phyloP scores from a whole-genome alignment of 352 stramenopile genomes.

The Thalassiosira livingstoniorum region DNA sequence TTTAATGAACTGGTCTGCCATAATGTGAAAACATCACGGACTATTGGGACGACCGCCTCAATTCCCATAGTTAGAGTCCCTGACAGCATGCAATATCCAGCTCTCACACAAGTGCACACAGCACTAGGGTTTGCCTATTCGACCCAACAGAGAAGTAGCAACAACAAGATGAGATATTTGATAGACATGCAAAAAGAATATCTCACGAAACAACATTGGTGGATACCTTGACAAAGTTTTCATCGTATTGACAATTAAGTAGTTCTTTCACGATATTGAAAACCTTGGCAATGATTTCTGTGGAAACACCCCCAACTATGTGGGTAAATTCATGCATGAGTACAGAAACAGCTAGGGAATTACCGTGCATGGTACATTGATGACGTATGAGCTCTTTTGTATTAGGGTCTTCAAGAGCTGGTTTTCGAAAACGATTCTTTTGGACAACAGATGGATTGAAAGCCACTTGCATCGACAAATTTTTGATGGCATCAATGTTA shows the following conservation, averaged over 20 bases:
- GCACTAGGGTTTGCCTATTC: constrained; percentile 68
- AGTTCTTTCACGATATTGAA: constrained; percentile 77
- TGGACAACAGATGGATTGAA: constrained; percentile 32
- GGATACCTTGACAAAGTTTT: constrained; percentile 68
- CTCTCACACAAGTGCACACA: constrained; percentile 77
- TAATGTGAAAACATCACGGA: constrained; percentile 69
- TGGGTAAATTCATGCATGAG: constrained; percentile 77
- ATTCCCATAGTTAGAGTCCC: constrained; percentile 76
- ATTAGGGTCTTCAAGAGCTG: constrained; percentile 26
- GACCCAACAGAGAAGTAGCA: too few relatives aligned
- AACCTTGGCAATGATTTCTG: constrained; percentile 64
- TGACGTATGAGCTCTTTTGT: constrained; percentile 58
- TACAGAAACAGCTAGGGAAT: constrained; percentile 77
- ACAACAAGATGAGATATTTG: neutral
- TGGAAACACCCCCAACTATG: constrained; percentile 76
- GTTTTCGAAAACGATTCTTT: constrained; percentile 51
- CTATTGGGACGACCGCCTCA: constrained; percentile 63
- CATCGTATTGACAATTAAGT: constrained; percentile 73
- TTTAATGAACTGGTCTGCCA: constrained; percentile 77
- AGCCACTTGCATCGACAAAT: constrained; percentile 37
- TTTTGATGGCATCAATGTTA: constrained; percentile 65
- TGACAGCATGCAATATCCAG: constrained; percentile 80
- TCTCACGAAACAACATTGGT: too few relatives aligned
- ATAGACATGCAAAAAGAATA: too few relatives aligned
- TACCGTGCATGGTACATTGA: constrained; percentile 82